Conservation (phyloP, 2,329 filamentous ascomycete species). For the Paecilomyces sp. region DNA sequence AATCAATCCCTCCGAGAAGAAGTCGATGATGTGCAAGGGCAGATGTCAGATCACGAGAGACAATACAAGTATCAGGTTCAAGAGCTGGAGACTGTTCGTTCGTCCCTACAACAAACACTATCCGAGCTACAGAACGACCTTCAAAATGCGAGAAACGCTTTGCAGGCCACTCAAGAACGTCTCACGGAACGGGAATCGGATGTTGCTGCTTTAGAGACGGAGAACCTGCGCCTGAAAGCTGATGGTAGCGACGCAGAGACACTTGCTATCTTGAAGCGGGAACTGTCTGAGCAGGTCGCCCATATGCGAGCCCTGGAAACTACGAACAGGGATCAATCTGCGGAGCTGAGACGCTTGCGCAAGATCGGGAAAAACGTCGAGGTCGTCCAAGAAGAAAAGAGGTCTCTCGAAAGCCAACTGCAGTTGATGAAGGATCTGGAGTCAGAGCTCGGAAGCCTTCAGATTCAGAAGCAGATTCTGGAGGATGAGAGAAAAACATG, state of each 20-base stretch:
- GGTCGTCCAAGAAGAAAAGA: slow-evolving; percentile 92
- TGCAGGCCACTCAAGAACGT: slow-evolving; percentile 58
- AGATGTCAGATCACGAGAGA: slow-evolving; percentile 61
- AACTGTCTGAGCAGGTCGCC: slow-evolving; percentile 84
- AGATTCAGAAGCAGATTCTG: slow-evolving; percentile 74
- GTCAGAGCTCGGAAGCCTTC: slow-evolving; percentile 68
- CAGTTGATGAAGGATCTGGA: slow-evolving; percentile 68
- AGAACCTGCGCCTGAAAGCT: slow-evolving; percentile 76
- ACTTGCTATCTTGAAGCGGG: slow-evolving; percentile 73
- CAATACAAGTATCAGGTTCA: slow-evolving; percentile 54
- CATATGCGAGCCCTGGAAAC: slow-evolving; percentile 81
- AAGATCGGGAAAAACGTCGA: slow-evolving; percentile 81
- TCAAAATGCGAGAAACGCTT: slow-evolving; percentile 49
- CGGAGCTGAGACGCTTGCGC: slow-evolving; percentile 74
- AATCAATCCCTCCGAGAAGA: slow-evolving; percentile 72
- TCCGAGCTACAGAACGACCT: slow-evolving; percentile 45
- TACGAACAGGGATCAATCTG: slow-evolving; percentile 68
- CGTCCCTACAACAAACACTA: slow-evolving; percentile 49
- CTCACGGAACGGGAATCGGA: slow-evolving; percentile 62
- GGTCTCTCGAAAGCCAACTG: slow-evolving; percentile 68
- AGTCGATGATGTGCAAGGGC: slow-evolving; percentile 72
- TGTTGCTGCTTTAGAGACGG: slow-evolving; percentile 70
- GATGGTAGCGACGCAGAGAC: slow-evolving; percentile 83
- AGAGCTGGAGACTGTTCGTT: slow-evolving; percentile 56
- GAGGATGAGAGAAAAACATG: slow-evolving; percentile 85